phyloP scores from a whole-genome alignment of 164 flowering plant species.

The Liriodendron chinense region DNA sequence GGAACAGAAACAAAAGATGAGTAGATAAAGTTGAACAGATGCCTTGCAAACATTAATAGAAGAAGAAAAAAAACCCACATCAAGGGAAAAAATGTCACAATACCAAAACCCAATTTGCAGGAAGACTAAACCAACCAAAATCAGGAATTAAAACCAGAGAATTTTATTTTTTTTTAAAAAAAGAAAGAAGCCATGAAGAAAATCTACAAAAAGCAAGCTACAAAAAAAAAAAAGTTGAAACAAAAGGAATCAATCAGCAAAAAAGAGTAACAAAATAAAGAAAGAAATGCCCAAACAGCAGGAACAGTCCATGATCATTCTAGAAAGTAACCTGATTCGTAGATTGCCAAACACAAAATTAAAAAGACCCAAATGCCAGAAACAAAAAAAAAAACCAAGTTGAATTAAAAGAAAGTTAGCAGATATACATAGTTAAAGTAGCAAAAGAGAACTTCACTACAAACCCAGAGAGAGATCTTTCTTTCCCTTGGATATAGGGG shows the following conservation, averaged over 20 bases:
- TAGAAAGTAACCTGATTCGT: background rate
- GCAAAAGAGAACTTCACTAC: background rate
- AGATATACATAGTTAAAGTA: background rate
- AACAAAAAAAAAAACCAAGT: background rate
- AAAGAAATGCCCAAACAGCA: background rate
- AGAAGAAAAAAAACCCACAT: background rate
- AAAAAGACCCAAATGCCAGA: background rate
- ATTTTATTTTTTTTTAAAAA: too few relatives aligned
- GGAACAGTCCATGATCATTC: background rate
- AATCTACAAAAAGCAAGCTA: background rate
- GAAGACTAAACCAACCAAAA: slow-evolving; percentile 1
- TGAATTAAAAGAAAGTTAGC: background rate
- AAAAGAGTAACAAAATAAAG: background rate
- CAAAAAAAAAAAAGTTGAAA: background rate
- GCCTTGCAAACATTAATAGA: background rate
- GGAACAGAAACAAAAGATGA: background rate
- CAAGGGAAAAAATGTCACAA: background rate
- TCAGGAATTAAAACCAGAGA: background rate
- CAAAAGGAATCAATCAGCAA: background rate
- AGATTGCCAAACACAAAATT: background rate
- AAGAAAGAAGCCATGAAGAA: background rate
- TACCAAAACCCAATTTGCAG: background rate
- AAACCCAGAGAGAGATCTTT: background rate
- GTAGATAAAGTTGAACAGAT: background rate
- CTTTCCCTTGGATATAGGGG: background rate